Percentiles rank a stretch among this genome's conserved stretches.
Evolutionary conservation across 495 filamentous ascomycete species (phyloP).

Genomic region (Hypomontagnella submonticulosa): DNA sequence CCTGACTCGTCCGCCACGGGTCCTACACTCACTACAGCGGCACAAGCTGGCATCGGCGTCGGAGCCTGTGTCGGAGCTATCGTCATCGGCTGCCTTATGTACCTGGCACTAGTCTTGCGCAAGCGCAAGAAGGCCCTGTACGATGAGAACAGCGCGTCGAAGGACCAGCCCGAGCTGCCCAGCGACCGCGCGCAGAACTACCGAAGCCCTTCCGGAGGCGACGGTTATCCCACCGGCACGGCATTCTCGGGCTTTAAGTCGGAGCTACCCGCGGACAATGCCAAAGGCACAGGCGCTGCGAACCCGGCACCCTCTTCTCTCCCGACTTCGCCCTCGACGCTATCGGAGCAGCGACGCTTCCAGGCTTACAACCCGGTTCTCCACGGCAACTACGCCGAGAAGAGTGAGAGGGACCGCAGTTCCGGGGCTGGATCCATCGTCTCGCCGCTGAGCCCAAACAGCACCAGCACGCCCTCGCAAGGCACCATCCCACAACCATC

Average conservation of each 20-base stretch:
- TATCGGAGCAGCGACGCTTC: conserved; percentile 9
- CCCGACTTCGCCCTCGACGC: conserved; percentile 6
- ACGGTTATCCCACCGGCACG: conserved; percentile 1
- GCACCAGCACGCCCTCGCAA: no score
- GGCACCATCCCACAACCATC: no score
- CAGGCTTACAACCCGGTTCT: conserved; percentile 32
- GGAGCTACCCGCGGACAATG: conserved; percentile 23
- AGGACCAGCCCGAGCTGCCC: not conserved
- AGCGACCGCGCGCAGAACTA: not conserved
- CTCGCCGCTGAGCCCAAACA: conserved; percentile 5
- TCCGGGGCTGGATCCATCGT: not conserved
- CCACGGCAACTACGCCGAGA: conserved; percentile 35
- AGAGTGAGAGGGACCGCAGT: not conserved
- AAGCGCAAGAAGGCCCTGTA: conserved; percentile 17
- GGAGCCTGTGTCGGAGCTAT: conserved; percentile 54
- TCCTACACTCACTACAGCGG: conserved; percentile 47
- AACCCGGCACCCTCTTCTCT: not conserved
- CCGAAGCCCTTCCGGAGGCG: not conserved
- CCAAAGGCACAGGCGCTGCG: not conserved
- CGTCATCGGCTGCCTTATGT: conserved; percentile 36
- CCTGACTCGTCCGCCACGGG: conserved; percentile 42
- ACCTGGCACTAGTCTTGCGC: conserved; percentile 25
- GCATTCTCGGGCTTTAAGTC: conserved; percentile 7
- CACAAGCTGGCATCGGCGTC: conserved; percentile 59
- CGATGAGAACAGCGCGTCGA: not conserved